Evolutionary conservation across 2,329 filamentous ascomycete species (phyloP).

Genomic region (Xylariaceae sp.): DNA sequence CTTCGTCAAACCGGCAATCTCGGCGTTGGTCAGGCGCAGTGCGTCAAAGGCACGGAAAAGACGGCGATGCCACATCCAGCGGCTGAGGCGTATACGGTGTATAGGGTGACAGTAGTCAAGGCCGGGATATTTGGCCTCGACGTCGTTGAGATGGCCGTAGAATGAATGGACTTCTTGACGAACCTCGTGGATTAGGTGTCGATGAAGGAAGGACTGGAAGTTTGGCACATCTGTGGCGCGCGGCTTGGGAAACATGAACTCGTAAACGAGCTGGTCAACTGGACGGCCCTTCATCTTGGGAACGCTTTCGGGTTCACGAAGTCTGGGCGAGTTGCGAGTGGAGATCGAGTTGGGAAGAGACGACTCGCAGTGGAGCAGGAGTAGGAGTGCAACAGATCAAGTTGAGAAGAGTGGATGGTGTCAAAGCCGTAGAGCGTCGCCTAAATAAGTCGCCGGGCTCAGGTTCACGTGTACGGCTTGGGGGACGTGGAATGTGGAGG

Average conservation of each 20-base stretch:
- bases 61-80: conserved; percentile 70
- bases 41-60: conserved; percentile 72
- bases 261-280: conserved; percentile 68
- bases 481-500: not conserved
- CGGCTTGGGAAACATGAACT: conserved; percentile 65
- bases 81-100: conserved; percentile 71
- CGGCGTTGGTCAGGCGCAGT: conserved; percentile 60
- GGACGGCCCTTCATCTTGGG: conserved; percentile 64
- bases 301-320: not conserved
- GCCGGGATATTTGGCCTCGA: conserved; percentile 76
- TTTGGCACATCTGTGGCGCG: conserved; percentile 63
- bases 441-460: not conserved
- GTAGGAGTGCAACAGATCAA: not conserved
- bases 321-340: not conserved
- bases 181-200: conserved; percentile 69
- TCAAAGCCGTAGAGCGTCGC: not conserved
- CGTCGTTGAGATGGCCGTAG: conserved; percentile 72
- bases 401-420: not conserved
- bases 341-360: not conserved
- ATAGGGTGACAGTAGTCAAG: conserved; percentile 70
- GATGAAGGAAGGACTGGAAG: conserved; percentile 65
- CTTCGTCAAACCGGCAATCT: conserved; percentile 67
- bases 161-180: conserved; percentile 73
- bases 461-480: not conserved
- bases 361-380: not conserved